Conservation (phyloP, 768 basidiomycete species). For the Lentinula boryana region DNA sequence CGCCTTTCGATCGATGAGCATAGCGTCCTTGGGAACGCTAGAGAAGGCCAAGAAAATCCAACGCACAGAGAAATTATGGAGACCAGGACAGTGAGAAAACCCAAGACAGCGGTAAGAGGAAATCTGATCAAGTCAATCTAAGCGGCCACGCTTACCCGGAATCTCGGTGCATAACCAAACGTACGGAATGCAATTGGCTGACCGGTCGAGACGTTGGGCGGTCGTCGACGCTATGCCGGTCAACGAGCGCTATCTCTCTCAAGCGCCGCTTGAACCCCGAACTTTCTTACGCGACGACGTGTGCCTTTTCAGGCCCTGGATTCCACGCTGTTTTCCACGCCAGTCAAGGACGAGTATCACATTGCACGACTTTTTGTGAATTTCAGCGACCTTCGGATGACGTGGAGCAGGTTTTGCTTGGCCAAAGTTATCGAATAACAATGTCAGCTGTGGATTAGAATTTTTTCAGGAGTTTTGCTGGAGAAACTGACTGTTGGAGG, state of each 20-base stretch:
- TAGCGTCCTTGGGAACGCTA: constrained; percentile 22
- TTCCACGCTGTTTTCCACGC: neutral
- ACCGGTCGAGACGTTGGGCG: neutral
- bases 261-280: neutral
- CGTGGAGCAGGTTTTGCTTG: neutral
- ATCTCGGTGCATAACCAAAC: neutral
- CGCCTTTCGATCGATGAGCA: constrained; percentile 25
- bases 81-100: constrained; percentile 23
- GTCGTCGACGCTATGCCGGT: neutral
- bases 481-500: neutral
- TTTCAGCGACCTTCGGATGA: neutral
- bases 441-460: neutral
- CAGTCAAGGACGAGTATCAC: neutral
- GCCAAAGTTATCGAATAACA: neutral
- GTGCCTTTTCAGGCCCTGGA: neutral
- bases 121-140: constrained; percentile 35
- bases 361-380: neutral
- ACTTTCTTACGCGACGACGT: neutral
- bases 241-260: neutral
- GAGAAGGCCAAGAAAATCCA: constrained; percentile 17
- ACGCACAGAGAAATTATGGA: constrained; percentile 5
- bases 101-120: constrained; percentile 31
- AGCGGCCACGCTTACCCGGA: neutral
- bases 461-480: neutral
- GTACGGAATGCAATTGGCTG: neutral